Base-by-base conservation (phyloP, 352 stramenopile genomes). In the Thraustochytrium striatum region DNA sequence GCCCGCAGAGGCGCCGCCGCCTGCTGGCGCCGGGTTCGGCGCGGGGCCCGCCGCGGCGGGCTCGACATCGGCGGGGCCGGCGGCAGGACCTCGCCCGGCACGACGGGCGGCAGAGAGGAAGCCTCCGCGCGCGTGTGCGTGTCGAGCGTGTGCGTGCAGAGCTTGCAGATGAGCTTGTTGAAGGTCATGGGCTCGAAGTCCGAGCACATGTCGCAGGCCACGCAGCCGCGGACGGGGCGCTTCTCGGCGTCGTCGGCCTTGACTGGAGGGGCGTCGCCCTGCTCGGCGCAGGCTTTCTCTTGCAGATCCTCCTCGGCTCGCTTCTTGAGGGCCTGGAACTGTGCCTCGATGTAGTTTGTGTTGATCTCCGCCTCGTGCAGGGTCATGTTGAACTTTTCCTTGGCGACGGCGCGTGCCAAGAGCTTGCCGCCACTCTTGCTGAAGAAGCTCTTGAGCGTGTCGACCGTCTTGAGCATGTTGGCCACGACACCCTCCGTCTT, bases 361-460 rank as follows among this genome's bases (percentile, higher is more conserved):
- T 43, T 57, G 16, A 75, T 35, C n/a, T 75, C 65, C 32, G 65
- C 25, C 50, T 75, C 65, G 52, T 75, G 65, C 43, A 75, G 47
- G 21, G 50, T 75, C n/a, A 75, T 52, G 30, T 61, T 41, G 32
- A 75, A 75, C 7, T 38, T 19, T n/a, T 75, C 65, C 7, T 3
- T 5, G 11, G 65, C 65, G 30, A 61, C 41, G 32, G 30, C 11
- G 11, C 65, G 44, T 11, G 30, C 65, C 3, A 75, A n/a, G 0
- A 75, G 41, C 65, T 61, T 75, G 28, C 36, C 36, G 21, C 32
- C 43, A 21, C 32, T 55, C 28, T 44, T 36, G 41, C 16, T 38
- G 47, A 75, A 75, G 35, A 75, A 38, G 7, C 41, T 43, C 13
- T 75, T 75, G 13, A 75, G 30, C 50, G 65, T 75, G 36, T 75